phyloP scores from a whole-genome alignment of 139 green algal genomes.

The Auxenochlorella pyrenoidosa region DNA sequence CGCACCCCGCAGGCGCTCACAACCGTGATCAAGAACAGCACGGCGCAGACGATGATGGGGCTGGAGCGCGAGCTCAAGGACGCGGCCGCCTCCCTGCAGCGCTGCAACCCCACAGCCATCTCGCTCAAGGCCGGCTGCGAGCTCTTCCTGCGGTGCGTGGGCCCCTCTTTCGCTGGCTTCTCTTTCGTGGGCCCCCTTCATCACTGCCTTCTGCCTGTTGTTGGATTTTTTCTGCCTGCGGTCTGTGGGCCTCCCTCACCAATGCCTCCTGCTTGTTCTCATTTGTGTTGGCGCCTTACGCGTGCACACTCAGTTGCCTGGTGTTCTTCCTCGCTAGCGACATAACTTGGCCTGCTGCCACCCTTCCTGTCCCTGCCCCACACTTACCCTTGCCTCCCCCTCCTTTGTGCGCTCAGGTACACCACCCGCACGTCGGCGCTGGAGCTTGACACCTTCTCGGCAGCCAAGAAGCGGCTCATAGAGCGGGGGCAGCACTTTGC shows the following conservation, averaged over 20 bases:
- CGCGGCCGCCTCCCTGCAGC: slow-evolving; percentile 74
- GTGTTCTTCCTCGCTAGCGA: too few species aligned
- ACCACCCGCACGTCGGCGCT: slow-evolving; percentile 87
- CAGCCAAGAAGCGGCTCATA: slow-evolving; percentile 82
- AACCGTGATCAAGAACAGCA: slow-evolving; percentile 78
- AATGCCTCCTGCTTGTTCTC: too few species aligned
- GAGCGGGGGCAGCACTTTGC: slow-evolving; percentile 63
- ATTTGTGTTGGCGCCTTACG: too few species aligned
- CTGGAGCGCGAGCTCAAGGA: slow-evolving; percentile 87
- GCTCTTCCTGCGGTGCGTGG: slow-evolving; percentile 83
- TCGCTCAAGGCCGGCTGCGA: slow-evolving; percentile 92
- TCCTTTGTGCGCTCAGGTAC: slow-evolving; percentile 61
- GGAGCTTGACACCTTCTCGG: slow-evolving; percentile 80
- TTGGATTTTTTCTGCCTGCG: too few species aligned
- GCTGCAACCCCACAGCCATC: slow-evolving; percentile 90
- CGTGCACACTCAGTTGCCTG: too few species aligned
- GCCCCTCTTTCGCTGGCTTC: too few species aligned
- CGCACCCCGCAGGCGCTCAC: slow-evolving; percentile 85
- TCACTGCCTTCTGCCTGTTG: too few species aligned
- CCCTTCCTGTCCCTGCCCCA: too few species aligned
- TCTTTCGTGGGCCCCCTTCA: too few species aligned
- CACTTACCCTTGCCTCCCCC: neutral
- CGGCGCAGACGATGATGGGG: slow-evolving; percentile 88
- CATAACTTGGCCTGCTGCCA: too few species aligned
- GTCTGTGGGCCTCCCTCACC: too few species aligned